Base-by-base conservation (phyloP, 441 rosid species). In the Geranium incanum region DNA sequence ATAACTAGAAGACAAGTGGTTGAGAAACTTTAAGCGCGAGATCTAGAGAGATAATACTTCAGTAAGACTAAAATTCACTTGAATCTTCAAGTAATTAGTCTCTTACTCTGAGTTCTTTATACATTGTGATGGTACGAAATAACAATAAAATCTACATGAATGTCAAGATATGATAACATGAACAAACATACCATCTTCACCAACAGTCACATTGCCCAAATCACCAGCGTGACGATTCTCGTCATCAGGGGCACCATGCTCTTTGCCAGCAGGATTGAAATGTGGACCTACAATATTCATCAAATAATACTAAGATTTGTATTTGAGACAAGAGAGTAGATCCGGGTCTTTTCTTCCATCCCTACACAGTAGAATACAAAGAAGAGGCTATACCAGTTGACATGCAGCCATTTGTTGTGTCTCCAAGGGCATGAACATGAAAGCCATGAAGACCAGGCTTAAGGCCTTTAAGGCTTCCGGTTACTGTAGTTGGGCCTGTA, bases 341-440 rank as follows among this genome's bases (percentile, higher is more conserved):
- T 36, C 62, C 19, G 6, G 6, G 62, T 15, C 62, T 33, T 11
- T 37, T 37, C 5, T 18, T 43, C 36, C 6, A 13, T 52, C 19
- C n/a, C 48, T 33, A 15, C 2, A 0, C 60, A 4, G 5, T 45
- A 39, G 28, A 8, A 57, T 0, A 7, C 8, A 19, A 36, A 36
- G 41, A 21, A 5, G 55, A 59, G 39, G 6, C 64, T 36, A 68
- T 90, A 94, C 98, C 97, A 69, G 97, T 94, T 65, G 98, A 94
- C 93, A 94, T 89, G 91, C 97, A 93, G 37, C 98, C 97, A 67
- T 91, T 91, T n/a, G 97, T 91, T 36, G 95, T 91, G 79, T 93
- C 98, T 70, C 97, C 96, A 70, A 93, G 89, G 67, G 97, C 91
- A 78, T 94, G 97, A 70, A 91, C 92, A 74, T 92, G 97, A 86